Base-by-base conservation (phyloP, 148 eudicot genomes). In the Amaranthus cruentus region DNA sequence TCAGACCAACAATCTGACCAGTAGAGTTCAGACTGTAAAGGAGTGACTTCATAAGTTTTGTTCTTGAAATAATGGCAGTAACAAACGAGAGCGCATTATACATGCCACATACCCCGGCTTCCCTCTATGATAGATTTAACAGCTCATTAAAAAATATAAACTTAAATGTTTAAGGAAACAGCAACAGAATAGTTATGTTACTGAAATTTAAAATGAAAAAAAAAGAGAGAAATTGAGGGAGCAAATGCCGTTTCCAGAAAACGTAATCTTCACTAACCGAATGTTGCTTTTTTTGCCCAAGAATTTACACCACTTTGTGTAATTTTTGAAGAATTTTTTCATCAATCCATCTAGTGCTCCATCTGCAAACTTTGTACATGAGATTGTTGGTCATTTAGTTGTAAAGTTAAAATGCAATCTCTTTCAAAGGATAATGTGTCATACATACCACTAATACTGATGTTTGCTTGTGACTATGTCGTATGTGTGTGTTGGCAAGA, bases 241-340 rank as follows among this genome's bases (percentile, higher is more conserved):
- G 48, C 6, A 6, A 28, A 8, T 9, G 48, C 78, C n/a, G 13
- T 52, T 57, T 3, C 14, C 15, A 55, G 59, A 28, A 28, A 28
- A 28, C 38, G 38, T 44, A 21, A 18, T 55, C 56, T 60, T 59
- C 46, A 71, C 87, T 85, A 75, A 92, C 99, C 93, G 76, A 50
- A 95, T 92, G 81, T 80, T 92, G 85, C 90, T 92, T 78, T 92
- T 92, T 75, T 88, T 85, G 55, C 78, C 82, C 75, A 95, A 80
- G 83, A 87, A 95, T 81, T 95, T 95, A 90, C 99, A 92, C 99
- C 99, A 95, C 67, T 82, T 88, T 62, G 94, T 88, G 59, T 95
- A 95, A 75, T 95, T 95, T 82, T 92, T 91, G 77, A 95, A 95
- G 62, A 95, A 87, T 76, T 95, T 95, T 83, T 86, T 90, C 99